Base-by-base conservation (phyloP, 1,284 basidiomycete species). In the Mycosarcoma maydis region DNA sequence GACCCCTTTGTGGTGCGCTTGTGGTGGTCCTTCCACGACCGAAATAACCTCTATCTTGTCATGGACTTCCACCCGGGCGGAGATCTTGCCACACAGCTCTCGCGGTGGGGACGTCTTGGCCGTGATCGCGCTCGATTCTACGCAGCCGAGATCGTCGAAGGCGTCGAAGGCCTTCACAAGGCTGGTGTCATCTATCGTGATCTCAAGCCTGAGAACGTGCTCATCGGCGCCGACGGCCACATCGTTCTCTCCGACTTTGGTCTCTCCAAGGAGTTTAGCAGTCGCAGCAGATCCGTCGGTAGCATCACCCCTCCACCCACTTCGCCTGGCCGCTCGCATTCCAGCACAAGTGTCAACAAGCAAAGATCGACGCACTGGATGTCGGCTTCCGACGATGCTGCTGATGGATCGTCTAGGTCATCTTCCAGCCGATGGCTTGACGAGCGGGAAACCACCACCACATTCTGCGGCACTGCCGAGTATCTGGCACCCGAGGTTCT, bases 241-340 rank as follows among this genome's bases (percentile, higher is more conserved):
- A 96, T 99, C 76, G 98, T 98, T 94, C 85, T 99, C 73, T 98
- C 95, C 41, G 96, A 99, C 84, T 99, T 99, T 84, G 96, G 98
- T 84, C 87, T 99, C 27, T 96, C 95, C 17, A 94, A 92, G 80
- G 79, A 80, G 55, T 77, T 77, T 36, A 58, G 56, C 32, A 57
- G 20, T 97, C 98, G 82, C 92, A 95, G 80, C 92, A 92, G 44
- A 90, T 87, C 53, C 72, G 75, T 37, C 64, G 80, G 56, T 90
- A 90, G 32, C 90, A 90, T 57, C 87, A 91, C 73, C 92, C 94
- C 27, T 90, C 91, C 17, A 90, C 89, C 78, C 90, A 96, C 72
- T 2, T 75, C 73, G 47, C 72, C 75, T 10, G 53, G 55, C 36
- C 73, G 70, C 32, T 75, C 73, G n/a, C 61, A 65, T 34, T 75